Conservation (phyloP, 495 filamentous ascomycete genomes). For the Penicillium desertorum region DNA sequence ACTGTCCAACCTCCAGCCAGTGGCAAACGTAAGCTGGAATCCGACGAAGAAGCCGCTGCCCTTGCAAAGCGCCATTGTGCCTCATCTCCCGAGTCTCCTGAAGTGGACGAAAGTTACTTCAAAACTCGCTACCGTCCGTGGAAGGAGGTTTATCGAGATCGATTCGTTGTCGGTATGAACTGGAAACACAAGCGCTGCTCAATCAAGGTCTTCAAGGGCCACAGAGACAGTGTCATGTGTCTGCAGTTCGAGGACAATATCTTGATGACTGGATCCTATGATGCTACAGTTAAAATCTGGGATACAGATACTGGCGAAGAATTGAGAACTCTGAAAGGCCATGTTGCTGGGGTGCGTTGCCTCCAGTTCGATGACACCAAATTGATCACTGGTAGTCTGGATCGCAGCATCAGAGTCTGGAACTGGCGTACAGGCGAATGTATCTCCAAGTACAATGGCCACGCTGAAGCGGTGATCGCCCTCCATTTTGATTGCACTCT, state of each 20-base stretch:
- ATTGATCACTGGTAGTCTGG: slow-evolving; percentile 80
- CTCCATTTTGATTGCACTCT: slow-evolving; percentile 82
- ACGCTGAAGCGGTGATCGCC: slow-evolving; percentile 76
- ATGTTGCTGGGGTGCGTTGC: slow-evolving; percentile 77
- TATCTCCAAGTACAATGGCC: slow-evolving; percentile 74
- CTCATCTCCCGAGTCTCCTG: slow-evolving; percentile 31
- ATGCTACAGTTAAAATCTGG: slow-evolving; percentile 94
- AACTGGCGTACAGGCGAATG: slow-evolving; percentile 93
- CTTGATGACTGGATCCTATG: slow-evolving; percentile 91
- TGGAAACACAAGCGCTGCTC: slow-evolving; percentile 94
- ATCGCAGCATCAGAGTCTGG: slow-evolving; percentile 85
- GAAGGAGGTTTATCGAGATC: slow-evolving; percentile 91
- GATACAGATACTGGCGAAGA: slow-evolving; percentile 85
- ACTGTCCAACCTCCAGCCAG: slow-evolving; percentile 21
- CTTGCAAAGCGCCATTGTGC: slow-evolving; percentile 41
- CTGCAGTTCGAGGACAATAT: slow-evolving; percentile 94
- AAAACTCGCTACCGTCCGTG: slow-evolving; percentile 65
- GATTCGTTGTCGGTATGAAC: slow-evolving; percentile 86
- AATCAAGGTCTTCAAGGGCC: slow-evolving; percentile 77
- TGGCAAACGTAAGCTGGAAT: slow-evolving; percentile 43
- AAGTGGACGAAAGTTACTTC: slow-evolving; percentile 44
- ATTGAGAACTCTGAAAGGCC: slow-evolving; percentile 77
- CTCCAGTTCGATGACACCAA: slow-evolving; percentile 93
- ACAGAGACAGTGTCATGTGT: slow-evolving; percentile 93
- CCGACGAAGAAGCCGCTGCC: slow-evolving; percentile 30